Base-by-base conservation (phyloP, 148 eudicot species). In the Cornus controversa region DNA sequence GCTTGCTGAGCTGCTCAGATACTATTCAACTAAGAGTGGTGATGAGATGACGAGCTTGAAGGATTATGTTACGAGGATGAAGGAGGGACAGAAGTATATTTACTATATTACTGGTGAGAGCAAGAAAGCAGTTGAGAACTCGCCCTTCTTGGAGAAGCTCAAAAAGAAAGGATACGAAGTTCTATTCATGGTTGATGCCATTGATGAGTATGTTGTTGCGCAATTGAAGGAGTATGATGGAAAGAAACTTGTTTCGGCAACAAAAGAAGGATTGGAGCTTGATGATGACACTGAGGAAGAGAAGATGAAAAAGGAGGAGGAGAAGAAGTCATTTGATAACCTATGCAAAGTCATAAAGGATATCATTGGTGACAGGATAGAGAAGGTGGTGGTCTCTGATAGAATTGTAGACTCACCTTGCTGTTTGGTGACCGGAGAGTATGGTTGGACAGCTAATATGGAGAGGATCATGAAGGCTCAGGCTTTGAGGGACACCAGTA, bases 391-490 rank as follows among this genome's bases (percentile, higher is more conserved):
- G 1, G 82, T 80, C 3, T 79, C 81, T 31, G 81, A 66, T 28
- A 63, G 81, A 63, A 64, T 79, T 65, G 81, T 79, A 28, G 81
- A 79, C 22, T 79, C 81, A 0, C 79, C 83, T 5, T 80, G 83
- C 58, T 75, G 79, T n/a, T 22, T 80, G 47, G 83, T 80, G 1
- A 80, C 83, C 0, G 83, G 83, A 2, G 83, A 81, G 65, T 78
- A 78, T 53, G 85, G 85, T 2, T 82, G 81, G 85, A 73, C 85
- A 0, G 81, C 85, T 0, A 82, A 82, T 74, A 82, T 82, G 85
- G 85, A 82, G 66, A 74, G 85, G 65, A 78, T 82, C 76, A 72
- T 79, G 81, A 79, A 79, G 63, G 82, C 85, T 20, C 79, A 79
- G 64, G 79, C 82, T 58, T n/a, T 83, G 73, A 79, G 77, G 37